Percentiles rank a stretch among this genome's conserved stretches.
These are phyloP conservation scores for Rhododendron mucronatum DNA, from an alignment of 148 eudicot genomes.

Conservation along the genomic window DNA sequence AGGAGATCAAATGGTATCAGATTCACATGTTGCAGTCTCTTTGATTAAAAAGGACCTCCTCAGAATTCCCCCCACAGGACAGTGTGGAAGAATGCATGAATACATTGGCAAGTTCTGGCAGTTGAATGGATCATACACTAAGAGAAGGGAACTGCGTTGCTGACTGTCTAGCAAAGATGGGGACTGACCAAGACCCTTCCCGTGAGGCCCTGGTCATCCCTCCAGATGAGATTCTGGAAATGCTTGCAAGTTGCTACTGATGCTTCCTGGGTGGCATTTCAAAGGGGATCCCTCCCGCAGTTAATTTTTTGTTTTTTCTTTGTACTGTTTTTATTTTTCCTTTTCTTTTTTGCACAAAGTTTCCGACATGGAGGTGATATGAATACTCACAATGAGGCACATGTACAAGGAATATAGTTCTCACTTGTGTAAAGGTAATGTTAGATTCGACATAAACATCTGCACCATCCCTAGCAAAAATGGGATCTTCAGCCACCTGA, in stretches of 20 bases:
- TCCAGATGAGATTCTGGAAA: neutral
- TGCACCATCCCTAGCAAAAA: conserved; percentile 66
- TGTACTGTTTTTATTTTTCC: neutral
- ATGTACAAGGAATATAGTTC: conserved; percentile 6
- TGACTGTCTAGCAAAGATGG: neutral
- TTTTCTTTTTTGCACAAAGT: neutral
- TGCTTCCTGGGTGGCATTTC: neutral
- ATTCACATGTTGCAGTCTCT: neutral
- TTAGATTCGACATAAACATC: conserved; percentile 68
- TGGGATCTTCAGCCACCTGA: conserved; percentile 69
- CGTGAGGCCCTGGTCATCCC: neutral
- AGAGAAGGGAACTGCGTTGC: neutral
- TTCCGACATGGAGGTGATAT: neutral
- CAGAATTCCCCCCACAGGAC: neutral
- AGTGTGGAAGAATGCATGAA: neutral
- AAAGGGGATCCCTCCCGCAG: neutral
- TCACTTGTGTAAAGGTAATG: conserved; percentile 81
- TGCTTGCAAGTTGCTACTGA: neutral
- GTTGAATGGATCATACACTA: neutral
- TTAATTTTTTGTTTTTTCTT: neutral
- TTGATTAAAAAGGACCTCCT: neutral
- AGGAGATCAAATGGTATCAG: neutral
- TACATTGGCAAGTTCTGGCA: neutral
- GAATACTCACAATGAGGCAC: neutral
- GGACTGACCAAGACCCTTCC: neutral